Percentiles rank a stretch among this genome's conserved stretches.
Evolutionary conservation across 208 protist species (phyloP).

Genomic region (Angomonas deanei): DNA sequence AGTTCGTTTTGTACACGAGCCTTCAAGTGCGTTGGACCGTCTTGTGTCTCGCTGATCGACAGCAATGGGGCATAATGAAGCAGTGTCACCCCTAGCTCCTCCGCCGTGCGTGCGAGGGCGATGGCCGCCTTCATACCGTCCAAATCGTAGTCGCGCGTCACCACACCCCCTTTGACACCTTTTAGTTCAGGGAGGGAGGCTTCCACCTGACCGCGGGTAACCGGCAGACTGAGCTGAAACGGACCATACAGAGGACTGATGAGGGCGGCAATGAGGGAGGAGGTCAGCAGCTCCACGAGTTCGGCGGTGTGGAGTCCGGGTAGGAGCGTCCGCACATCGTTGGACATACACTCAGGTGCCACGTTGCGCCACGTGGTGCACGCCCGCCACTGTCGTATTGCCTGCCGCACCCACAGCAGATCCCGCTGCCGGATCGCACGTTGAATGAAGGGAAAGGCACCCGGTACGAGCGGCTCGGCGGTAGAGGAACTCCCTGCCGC

Average conservation of each 20-base stretch:
- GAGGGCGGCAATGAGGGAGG: conserved; percentile 33
- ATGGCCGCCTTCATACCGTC: conserved; percentile 31
- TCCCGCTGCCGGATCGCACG: conserved; percentile 74
- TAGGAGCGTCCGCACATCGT: conserved; percentile 35
- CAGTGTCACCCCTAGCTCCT: conserved; percentile 55
- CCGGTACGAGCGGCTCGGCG: conserved; percentile 29
- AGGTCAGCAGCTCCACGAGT: conserved; percentile 41
- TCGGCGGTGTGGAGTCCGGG: conserved; percentile 47
- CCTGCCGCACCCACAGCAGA: conserved; percentile 37
- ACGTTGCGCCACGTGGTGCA: conserved; percentile 59
- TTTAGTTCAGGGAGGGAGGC: conserved; percentile 19
- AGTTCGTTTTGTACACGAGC: neutral
- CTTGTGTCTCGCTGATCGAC: conserved; percentile 9
- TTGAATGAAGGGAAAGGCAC: conserved; percentile 67
- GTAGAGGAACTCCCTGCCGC: conserved; percentile 25
- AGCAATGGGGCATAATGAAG: conserved; percentile 51
- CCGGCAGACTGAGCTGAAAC: conserved; percentile 18
- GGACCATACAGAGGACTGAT: conserved; percentile 53
- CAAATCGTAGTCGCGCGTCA: conserved; percentile 37
- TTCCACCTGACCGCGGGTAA: conserved; percentile 12
- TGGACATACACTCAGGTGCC: conserved; percentile 17
- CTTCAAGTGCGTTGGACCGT: neutral
- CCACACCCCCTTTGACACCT: conserved; percentile 26
- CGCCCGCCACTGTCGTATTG: conserved; percentile 29
- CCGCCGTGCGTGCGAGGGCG: conserved; percentile 59